Evolutionary conservation across 2,329 filamentous ascomycete genomes (phyloP).

Genomic region (Coccinonectria pachysandricola): DNA sequence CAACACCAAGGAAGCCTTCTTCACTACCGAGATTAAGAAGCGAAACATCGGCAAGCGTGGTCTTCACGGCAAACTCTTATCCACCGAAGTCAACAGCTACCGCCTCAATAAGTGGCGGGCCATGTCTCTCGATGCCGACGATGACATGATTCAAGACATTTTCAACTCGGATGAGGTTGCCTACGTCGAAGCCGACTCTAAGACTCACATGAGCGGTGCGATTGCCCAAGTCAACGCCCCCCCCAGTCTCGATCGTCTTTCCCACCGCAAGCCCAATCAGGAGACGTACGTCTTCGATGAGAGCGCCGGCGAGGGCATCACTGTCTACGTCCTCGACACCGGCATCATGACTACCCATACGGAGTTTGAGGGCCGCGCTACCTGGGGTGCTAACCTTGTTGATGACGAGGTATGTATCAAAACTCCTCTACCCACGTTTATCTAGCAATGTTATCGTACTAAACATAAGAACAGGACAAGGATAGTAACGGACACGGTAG

Average conservation of each 20-base stretch:
- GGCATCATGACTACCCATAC: slow-evolving; percentile 47
- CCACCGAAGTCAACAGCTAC: slow-evolving; percentile 36
- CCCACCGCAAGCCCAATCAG: slow-evolving; percentile 27
- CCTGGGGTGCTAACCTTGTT: slow-evolving; percentile 42
- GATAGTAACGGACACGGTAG: slow-evolving; percentile 55
- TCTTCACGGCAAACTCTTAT: slow-evolving; percentile 35
- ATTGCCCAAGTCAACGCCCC: slow-evolving; percentile 44
- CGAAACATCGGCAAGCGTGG: slow-evolving; percentile 46
- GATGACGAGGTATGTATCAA: slow-evolving; percentile 35
- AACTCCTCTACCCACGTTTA: too few relatives aligned
- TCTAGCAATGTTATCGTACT: too few relatives aligned
- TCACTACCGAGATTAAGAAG: slow-evolving; percentile 41
- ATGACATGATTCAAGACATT: slow-evolving; percentile 38
- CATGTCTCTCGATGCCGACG: slow-evolving; percentile 42
- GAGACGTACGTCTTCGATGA: slow-evolving; percentile 37
- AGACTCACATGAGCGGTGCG: slow-evolving; percentile 32
- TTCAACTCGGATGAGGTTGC: slow-evolving; percentile 37
- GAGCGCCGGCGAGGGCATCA: slow-evolving; percentile 43
- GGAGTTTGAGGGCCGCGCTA: slow-evolving; percentile 47
- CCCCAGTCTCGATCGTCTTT: slow-evolving; percentile 43
- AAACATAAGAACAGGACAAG: slow-evolving; percentile 34
- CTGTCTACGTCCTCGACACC: slow-evolving; percentile 55
- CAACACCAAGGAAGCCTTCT: slow-evolving; percentile 36
- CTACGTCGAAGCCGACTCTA: slow-evolving; percentile 44
- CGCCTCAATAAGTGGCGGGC: slow-evolving; percentile 41